Evolutionary conservation across 768 basidiomycete genomes (phyloP), one percentile per base, ranked within the genome.

Genomic region (Lactarius evosmus): DNA sequence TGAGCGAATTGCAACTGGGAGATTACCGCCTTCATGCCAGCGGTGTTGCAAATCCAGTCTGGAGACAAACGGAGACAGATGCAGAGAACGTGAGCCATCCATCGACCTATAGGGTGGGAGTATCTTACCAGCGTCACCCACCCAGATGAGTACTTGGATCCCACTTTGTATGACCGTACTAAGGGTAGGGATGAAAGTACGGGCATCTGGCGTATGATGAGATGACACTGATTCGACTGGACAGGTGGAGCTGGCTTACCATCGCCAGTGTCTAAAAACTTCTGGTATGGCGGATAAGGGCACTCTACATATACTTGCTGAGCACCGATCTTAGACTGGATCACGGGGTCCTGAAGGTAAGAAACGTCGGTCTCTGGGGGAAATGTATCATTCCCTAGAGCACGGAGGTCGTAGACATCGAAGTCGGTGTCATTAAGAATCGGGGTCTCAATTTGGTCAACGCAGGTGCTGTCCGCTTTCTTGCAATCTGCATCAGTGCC

Each of bases 21-120:
- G 53, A 82, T 79, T 77, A 82, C 80, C 0, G 78, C 76, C 70
- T 82, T 79, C 12, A 81, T 75, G 17, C 82, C 81, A 25, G 74
- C 68, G 58, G 72, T 80, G 68, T 82, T 82, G 58, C 77, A 65
- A 51, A 80, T 79, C 66, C 77, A 82, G 67, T 82, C 79, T 38
- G 78, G 80, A 30, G 8, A 12, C n/a, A 16, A 32, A 32, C 4
- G 17, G 19, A 16, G 46, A 25, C 2, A 14, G 22, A 56, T n/a
- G 61, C 77, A 77, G 59, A 74, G 82, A 5, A 81, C 66, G 27
- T 79, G 66, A 4, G 77, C 77, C 56, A 77, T 50, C 52, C 3
- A 38, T 38, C 14, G 36, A 14, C 3, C 14, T 14, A 14, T 5
- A 38, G 16, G 19, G 44, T 19, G 27, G n/a, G 27, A 27, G 46